A percentile compares a stretch with the other conserved stretches of the same genome.
Conservation (phyloP, 495 filamentous ascomycete species). For the Penicillium samsonianum region DNA sequence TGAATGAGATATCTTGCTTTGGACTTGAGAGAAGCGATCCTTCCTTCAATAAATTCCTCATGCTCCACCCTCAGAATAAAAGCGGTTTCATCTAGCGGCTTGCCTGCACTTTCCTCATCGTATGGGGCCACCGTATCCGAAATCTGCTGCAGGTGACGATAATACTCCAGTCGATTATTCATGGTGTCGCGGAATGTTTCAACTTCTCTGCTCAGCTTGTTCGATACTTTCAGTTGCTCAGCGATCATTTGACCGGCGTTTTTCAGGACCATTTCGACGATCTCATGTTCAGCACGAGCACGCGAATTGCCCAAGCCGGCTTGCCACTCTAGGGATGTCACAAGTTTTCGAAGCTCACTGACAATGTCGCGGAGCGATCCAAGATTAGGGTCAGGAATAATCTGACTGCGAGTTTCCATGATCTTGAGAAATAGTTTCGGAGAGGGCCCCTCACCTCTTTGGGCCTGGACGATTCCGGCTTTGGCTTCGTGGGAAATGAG, state of each 20-base stretch:
- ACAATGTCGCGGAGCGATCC: constrained; percentile 70
- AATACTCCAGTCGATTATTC: constrained; percentile 83
- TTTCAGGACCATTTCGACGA: constrained; percentile 58
- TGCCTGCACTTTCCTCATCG: constrained; percentile 56
- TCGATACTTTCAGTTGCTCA: constrained; percentile 64
- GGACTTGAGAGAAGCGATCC: constrained; percentile 60
- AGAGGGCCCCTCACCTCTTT: constrained; percentile 65
- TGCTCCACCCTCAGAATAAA: constrained; percentile 40
- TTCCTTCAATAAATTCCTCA: constrained; percentile 52
- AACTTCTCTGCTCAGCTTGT: constrained; percentile 67
- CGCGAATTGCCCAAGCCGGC: constrained; percentile 61
- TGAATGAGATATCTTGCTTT: constrained; percentile 73
- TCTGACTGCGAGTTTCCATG: constrained; percentile 52
- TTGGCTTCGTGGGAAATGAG: constrained; percentile 78
- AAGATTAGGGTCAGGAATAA: constrained; percentile 58
- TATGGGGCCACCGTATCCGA: constrained; percentile 82
- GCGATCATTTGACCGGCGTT: constrained; percentile 59
- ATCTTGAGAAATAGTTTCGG: constrained; percentile 67
- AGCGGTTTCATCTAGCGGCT: constrained; percentile 41
- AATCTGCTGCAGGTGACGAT: constrained; percentile 82
- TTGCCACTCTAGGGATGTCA: constrained; percentile 62
- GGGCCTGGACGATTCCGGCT: constrained; percentile 56
- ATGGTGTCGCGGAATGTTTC: constrained; percentile 73
- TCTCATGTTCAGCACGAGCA: constrained; percentile 61
- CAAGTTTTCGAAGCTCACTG: constrained; percentile 64